Evolutionary conservation across 768 basidiomycete species (phyloP).

Genomic region (Trametes maxima): DNA sequence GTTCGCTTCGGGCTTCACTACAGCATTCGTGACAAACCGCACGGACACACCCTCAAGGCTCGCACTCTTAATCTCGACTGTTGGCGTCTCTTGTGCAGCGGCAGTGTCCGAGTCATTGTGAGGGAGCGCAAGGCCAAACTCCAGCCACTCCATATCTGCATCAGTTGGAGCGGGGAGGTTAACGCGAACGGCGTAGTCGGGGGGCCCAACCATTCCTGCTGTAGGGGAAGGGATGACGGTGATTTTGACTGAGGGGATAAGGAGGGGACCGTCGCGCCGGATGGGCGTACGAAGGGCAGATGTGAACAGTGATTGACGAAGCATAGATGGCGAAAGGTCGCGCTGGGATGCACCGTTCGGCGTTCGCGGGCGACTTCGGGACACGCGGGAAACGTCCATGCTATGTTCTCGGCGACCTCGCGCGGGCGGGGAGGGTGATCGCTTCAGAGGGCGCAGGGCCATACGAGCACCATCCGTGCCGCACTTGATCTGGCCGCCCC

Average conservation of each 20-base stretch:
- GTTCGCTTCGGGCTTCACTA: constrained; percentile 40
- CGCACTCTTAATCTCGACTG: constrained; percentile 57
- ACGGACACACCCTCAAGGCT: constrained; percentile 69
- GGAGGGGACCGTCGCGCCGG: constrained; percentile 55
- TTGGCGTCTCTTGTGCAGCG: constrained; percentile 36
- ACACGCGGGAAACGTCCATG: constrained; percentile 20
- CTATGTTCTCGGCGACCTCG: constrained; percentile 22
- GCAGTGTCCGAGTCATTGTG: constrained; percentile 26
- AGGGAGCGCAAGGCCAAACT: constrained; percentile 69
- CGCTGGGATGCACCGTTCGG: constrained; percentile 26
- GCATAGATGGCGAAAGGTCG: constrained; percentile 24
- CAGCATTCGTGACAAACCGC: constrained; percentile 53
- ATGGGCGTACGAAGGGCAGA: constrained; percentile 25
- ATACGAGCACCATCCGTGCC: constrained; percentile 64
- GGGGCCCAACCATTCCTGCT: constrained; percentile 31
- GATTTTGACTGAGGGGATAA: constrained; percentile 61
- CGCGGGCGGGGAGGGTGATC: constrained; percentile 19
- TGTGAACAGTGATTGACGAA: constrained; percentile 27
- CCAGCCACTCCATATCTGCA: constrained; percentile 69
- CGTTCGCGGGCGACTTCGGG: constrained; percentile 28
- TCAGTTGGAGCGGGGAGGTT: constrained; percentile 57
- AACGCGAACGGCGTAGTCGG: constrained; percentile 62
- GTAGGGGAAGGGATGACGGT: constrained; percentile 54
- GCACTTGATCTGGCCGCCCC: constrained; percentile 59
- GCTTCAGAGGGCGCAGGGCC: constrained; percentile 45